Percentiles rank a stretch among this genome's conserved stretches.
Conservation (phyloP, 1,284 basidiomycete species). For the Stereum hirsutum region DNA sequence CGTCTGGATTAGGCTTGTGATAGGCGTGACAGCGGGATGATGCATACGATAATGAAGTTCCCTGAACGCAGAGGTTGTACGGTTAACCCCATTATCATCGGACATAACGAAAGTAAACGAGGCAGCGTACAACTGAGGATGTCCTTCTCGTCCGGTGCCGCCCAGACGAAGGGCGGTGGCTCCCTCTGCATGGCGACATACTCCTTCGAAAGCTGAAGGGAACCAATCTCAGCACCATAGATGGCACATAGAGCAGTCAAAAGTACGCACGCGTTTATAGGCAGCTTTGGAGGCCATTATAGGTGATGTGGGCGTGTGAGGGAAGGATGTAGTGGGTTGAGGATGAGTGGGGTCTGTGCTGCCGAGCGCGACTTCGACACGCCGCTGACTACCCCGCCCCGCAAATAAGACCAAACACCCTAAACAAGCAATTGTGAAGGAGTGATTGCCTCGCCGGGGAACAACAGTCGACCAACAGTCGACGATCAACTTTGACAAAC, state of each 20-base stretch:
- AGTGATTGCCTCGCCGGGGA: too few relatives aligned
- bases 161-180: slow-evolving; percentile 92
- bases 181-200: slow-evolving; percentile 89
- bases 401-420: too few relatives aligned
- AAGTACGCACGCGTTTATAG: slow-evolving; percentile 63
- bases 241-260: slow-evolving; percentile 11
- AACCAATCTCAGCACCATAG: slow-evolving; percentile 9
- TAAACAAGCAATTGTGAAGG: too few relatives aligned
- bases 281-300: slow-evolving; percentile 78
- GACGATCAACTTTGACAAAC: too few relatives aligned
- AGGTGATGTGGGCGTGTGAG: slow-evolving; percentile 6
- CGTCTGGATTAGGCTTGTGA: slow-evolving; percentile 3
- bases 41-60: slow-evolving; percentile 82
- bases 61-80: slow-evolving; percentile 33
- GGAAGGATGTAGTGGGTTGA: not conserved
- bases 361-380: too few relatives aligned
- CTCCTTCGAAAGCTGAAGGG: slow-evolving; percentile 72
- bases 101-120: not conserved
- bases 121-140: slow-evolving; percentile 70
- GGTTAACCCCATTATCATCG: not conserved
- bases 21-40: slow-evolving; percentile 1
- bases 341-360: too few relatives aligned
- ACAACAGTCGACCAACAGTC: too few relatives aligned
- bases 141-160: slow-evolving; percentile 92
- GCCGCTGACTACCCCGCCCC: too few relatives aligned